Conservation (phyloP, 202 grass and related monocot genomes). For the Carex arenaria region DNA sequence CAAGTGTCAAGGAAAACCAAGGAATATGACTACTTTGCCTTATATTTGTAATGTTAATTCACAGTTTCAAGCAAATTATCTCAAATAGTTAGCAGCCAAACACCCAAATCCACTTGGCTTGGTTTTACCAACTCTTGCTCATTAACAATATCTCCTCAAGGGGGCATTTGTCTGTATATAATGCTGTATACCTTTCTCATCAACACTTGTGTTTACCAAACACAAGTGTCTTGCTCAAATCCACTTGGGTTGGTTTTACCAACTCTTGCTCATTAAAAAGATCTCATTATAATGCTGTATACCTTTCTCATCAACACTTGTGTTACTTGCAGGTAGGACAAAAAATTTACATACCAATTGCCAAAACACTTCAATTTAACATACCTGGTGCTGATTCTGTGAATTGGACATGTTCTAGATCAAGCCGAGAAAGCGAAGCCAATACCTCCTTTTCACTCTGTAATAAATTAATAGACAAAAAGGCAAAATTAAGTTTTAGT, state of each 20-base stretch:
- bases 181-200: neutral
- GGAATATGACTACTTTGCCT: neutral
- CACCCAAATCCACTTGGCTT: neutral
- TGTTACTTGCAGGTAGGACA: neutral
- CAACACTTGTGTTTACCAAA: too few species aligned
- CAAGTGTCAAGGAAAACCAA: neutral
- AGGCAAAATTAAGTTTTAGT: neutral
- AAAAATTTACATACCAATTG: neutral
- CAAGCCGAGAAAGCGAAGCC: conserved; percentile 83
- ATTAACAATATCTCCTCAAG: neutral
- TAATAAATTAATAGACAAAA: conserved; percentile 12
- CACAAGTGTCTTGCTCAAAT: too few species aligned
- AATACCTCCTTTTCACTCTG: conserved; percentile 86
- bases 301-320: neutral
- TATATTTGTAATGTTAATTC: neutral
- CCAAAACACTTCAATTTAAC: neutral
- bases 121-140: neutral
- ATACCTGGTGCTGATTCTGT: conserved; percentile 66
- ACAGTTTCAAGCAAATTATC: neutral
- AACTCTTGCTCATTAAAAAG: neutral
- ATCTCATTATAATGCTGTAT: neutral
- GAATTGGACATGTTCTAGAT: conserved; percentile 59
- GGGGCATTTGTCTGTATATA: neutral
- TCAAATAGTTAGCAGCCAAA: neutral
- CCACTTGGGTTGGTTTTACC: neutral